Evolutionary conservation across 2,329 filamentous ascomycete species (phyloP).

Genomic region (Fusarium luffae): DNA sequence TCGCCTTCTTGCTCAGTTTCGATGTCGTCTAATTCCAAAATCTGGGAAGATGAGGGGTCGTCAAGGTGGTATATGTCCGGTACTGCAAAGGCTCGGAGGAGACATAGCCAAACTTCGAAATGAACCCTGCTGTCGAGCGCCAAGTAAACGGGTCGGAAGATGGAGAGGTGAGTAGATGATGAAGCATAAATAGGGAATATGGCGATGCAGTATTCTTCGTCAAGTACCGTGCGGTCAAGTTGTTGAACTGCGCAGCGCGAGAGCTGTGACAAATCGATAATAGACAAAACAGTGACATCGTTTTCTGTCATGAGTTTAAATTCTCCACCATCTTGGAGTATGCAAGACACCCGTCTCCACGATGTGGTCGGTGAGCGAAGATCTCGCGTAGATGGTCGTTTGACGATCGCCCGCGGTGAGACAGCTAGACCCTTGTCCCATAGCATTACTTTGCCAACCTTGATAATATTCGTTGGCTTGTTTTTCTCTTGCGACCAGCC

Average conservation of each 20-base stretch:
- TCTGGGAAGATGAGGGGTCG: conserved; percentile 54
- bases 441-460: conserved; percentile 88
- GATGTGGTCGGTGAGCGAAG: conserved; percentile 65
- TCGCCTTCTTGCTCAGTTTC: conserved; percentile 58
- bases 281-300: conserved; percentile 81
- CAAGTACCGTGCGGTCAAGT: conserved; percentile 88
- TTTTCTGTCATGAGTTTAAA: conserved; percentile 91
- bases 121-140: conserved; percentile 86
- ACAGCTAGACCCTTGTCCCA: conserved; percentile 82
- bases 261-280: conserved; percentile 88
- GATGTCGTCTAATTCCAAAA: conserved; percentile 55
- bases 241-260: conserved; percentile 91
- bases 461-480: conserved; percentile 79
- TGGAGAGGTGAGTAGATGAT: conserved; percentile 75
- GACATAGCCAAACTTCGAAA: conserved; percentile 98
- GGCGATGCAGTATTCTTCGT: conserved; percentile 92
- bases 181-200: conserved; percentile 94
- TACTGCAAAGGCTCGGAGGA: conserved; percentile 89
- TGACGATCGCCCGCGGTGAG: conserved; percentile 66
- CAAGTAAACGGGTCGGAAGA: conserved; percentile 89
- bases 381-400: conserved; percentile 68
- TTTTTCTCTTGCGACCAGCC: conserved; percentile 48
- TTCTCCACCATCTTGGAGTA: conserved; percentile 92
- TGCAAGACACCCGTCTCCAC: conserved; percentile 92
- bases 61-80: conserved; percentile 85